Evolutionary conservation across 495 filamentous ascomycete genomes (phyloP), one percentile per base, ranked within the genome.

Genomic region (Podospora fimiseda): DNA sequence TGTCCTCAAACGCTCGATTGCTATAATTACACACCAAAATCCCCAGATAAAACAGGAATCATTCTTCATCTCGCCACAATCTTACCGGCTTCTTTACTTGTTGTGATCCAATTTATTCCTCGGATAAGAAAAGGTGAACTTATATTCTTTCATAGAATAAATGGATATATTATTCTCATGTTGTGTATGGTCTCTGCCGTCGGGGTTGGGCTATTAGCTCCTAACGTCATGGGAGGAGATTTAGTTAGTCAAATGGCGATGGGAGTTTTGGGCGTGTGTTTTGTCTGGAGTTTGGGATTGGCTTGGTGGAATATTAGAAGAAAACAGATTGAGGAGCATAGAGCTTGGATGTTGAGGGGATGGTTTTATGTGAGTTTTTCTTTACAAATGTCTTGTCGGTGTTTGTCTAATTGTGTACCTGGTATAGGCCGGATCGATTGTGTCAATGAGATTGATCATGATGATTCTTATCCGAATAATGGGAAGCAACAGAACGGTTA

Each of bases 281-380:
- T 71, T 15, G 57, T 72, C 2, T 36, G 53, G 9, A 55, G 62
- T 15, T 52, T 76, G 16, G 49, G 42, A 0, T 53, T 78, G 57
- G 74, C 77, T 16, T 73, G 68, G 41, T 70, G 70, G 60, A 82
- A 79, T 58, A 73, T 82, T 62, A 77, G 76, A 60, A 61, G 69
- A 2, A 57, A 77, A 7, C 77, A 77, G 48, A 75, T 83, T 36
- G 78, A 80, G 27, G 71, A 80, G 52, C 80, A 84, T 53, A 63
- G 79, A 6, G 74, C 73, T 1, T 84, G 78, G 79, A 82, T 80
- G 78, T 60, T 83, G 16, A 54, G 80, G 33, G 62, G 71, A 0
- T 72, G 72, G 72, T 70, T 64, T 33, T 72, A 71, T 50, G n/a
- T n/a, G n/a, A n/a, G n/a, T n/a, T n/a, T n/a, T n/a, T n/a, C n/a